Evolutionary conservation across 2,329 filamentous ascomycete species (phyloP), one percentile per base, ranked within the genome.

Genomic region (Colletotrichum incanum): DNA sequence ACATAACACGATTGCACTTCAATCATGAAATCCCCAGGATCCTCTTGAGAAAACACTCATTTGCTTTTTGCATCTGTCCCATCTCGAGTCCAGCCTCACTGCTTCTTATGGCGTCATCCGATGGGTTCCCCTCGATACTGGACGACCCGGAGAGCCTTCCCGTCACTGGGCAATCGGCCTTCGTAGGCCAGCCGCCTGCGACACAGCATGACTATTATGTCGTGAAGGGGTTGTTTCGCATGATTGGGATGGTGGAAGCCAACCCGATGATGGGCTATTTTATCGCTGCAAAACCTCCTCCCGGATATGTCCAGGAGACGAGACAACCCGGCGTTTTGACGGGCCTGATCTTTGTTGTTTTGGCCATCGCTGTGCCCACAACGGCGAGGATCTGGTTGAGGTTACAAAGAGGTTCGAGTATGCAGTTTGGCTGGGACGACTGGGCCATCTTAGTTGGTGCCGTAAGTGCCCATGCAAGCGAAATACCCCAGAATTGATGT

Each of bases 341-440:
- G 14, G 77, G 76, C n/a, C 75, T 80, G 70, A 67, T 76, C 47
- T 73, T 81, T 11, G 76, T 77, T 3, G 75, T 81, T 5, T 68
- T 78, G 45, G 63, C 78, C 28, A 79, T 82, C 67, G 65, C 77
- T 16, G 47, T 76, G 8, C 73, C 80, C 31, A 82, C 81, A 0
- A 69, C 68, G 7, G 65, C 76, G 11, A 76, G 81, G 34, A 71
- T 82, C 3, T 28, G 43, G 26, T n/a, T 67, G 5, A 47, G 31
- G 65, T 67, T 12, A 64, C 80, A 50, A 75, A 80, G 31, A 52
- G 75, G 7, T 76, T 77, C 49, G 72, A 76, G 77, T 14, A 71
- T 81, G 61, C 66, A 75, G 34, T 78, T 80, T n/a, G 81, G 80
- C 3, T 67, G 74, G 31, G 81, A 82, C 69, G 81, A 83, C 59